Evolutionary conservation across 2,329 filamentous ascomycete genomes (phyloP).

Genomic region (Fusarium concolor): DNA sequence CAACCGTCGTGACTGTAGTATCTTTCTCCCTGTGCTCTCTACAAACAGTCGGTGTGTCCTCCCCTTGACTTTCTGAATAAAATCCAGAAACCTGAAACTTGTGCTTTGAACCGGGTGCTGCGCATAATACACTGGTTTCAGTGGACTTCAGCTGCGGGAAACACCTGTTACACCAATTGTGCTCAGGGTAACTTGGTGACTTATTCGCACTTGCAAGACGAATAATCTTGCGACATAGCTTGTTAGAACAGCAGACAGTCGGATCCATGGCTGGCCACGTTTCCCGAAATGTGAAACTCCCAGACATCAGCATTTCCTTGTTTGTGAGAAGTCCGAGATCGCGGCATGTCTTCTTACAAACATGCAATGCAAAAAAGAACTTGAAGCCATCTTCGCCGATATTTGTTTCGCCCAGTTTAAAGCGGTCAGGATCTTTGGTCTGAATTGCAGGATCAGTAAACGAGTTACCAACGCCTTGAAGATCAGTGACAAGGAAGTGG

Average conservation of each 20-base stretch:
- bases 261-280: conserved; percentile 48
- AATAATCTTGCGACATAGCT: conserved; percentile 53
- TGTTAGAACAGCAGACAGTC: conserved; percentile 54
- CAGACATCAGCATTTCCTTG: conserved; percentile 30
- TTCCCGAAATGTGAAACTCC: not conserved
- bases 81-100: conserved; percentile 50
- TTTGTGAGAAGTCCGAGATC: conserved; percentile 42
- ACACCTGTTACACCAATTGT: conserved; percentile 50
- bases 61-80: conserved; percentile 52
- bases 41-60: conserved; percentile 42
- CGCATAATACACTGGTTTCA: conserved; percentile 40
- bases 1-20: not conserved
- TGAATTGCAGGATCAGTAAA: conserved; percentile 55
- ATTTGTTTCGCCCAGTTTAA: conserved; percentile 50
- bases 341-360: conserved; percentile 50
- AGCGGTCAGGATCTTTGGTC: conserved; percentile 49
- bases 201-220: conserved; percentile 35
- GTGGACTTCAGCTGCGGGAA: conserved; percentile 47
- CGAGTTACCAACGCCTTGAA: conserved; percentile 53
- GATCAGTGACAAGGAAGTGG: conserved; percentile 50
- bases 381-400: conserved; percentile 52
- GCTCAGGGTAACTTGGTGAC: conserved; percentile 40
- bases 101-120: conserved; percentile 35
- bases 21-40: conserved; percentile 23
- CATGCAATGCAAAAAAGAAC: conserved; percentile 53